Percentiles rank a stretch among this genome's conserved stretches.
Evolutionary conservation across 345 rosid genomes (phyloP).

Genomic region (Syzygium oleosum): DNA sequence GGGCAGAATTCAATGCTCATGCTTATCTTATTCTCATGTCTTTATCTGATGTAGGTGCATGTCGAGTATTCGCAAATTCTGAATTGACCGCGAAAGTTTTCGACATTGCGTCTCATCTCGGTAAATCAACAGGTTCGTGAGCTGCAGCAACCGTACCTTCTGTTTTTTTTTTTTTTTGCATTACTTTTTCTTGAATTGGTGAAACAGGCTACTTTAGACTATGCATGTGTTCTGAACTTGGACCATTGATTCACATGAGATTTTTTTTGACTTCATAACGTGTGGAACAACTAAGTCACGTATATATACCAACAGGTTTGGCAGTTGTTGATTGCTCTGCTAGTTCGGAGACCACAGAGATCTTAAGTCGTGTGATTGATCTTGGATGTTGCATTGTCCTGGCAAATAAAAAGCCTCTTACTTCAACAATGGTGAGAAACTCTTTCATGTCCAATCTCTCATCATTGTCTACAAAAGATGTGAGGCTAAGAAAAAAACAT

Average conservation of each 20-base stretch:
- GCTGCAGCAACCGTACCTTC: not conserved
- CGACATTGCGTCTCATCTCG: conserved; percentile 44
- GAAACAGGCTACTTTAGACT: not conserved
- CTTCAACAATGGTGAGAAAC: conserved; percentile 56
- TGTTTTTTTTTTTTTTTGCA: not conserved
- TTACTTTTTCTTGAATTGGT: not conserved
- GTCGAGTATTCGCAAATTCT: conserved; percentile 22
- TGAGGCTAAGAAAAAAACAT: not conserved
- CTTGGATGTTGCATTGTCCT: conserved; percentile 69
- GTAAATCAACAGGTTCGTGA: conserved; percentile 64
- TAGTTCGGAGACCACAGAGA: conserved; percentile 42
- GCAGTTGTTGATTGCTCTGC: conserved; percentile 87
- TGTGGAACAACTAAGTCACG: not conserved
- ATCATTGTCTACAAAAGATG: not conserved
- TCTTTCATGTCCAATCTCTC: not conserved
- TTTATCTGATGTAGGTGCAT: conserved; percentile 20
- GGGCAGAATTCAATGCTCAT: not conserved
- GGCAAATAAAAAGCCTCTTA: conserved; percentile 94
- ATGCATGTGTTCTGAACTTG: not conserved
- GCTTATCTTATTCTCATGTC: not conserved
- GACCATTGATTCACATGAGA: not conserved
- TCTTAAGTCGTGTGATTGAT: conserved; percentile 47
- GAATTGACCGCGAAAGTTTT: conserved; percentile 28
- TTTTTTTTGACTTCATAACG: not conserved
- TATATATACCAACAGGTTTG: conserved; percentile 34